Evolutionary conservation across 2,329 filamentous ascomycete genomes (phyloP), one percentile per base, ranked within the genome.

Genomic region (Aspergillus floridensis): DNA sequence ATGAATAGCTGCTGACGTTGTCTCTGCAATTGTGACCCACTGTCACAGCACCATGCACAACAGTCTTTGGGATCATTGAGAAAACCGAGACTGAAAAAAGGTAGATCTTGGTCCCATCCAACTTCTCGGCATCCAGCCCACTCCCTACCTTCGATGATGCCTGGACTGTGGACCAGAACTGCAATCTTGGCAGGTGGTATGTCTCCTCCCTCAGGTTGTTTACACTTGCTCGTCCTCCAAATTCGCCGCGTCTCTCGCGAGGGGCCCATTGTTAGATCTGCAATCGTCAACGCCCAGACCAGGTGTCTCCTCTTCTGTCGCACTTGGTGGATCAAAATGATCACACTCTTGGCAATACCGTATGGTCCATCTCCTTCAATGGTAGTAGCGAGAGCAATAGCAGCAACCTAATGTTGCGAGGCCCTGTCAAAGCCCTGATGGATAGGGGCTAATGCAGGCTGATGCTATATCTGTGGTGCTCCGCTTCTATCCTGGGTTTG

Each of bases 51-150:
- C 29, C 31, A 49, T 32, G 49, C 19, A 31, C 51, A 44, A 47
- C 26, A n/a, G 38, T 8, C 21, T 53, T 41, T 51, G 54, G 52
- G 66, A 66, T 66, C 65, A 65, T 65, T 57, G 46, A 59, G 29
- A 46, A 26, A 56, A 53, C 31, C 31, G 22, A 35, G 53, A 51
- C 31, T 31, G 21, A 35, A 52, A 51, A 56, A 32, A 32, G 59
- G 58, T 32, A 60, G 56, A 66, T 61, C 60, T 59, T 59, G 51
- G 49, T 46, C 54, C 65, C 63, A 59, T 48, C 32, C 57, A 21
- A 10, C 48, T 62, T 49, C 48, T 62, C 68, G 64, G 66, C 68
- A 65, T 63, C 65, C 58, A 56, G 54, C 29, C 66, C 66, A 61
- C 49, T 57, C 60, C 62, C 48, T 46, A 44, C 50, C 49, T 38